Evolutionary conservation across 495 filamentous ascomycete genomes (phyloP), one percentile per base, ranked within the genome.

Genomic region (Cercophora sp.): DNA sequence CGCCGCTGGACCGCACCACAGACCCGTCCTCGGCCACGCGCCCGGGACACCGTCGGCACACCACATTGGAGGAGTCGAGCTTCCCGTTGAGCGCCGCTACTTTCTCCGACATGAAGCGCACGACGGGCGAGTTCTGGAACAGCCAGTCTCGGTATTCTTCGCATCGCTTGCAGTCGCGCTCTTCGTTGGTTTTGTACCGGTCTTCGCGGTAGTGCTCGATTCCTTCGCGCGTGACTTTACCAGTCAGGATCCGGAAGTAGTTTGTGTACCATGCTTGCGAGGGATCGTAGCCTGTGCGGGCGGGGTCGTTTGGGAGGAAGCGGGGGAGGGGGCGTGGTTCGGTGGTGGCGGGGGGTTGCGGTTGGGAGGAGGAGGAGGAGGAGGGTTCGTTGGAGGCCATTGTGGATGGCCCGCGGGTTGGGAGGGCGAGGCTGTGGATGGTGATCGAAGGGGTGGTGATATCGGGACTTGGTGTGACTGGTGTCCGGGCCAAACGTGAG

Each of bases 91-190:
- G 78, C 54, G 85, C 81, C 36, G 69, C 67, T 48, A 96, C 84
- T 59, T 89, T 90, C 54, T 89, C 80, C 34, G 77, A 76, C 69
- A 98, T 69, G 77, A 91, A 98, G 26, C 85, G 85, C 49, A 98
- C 81, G 37, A 86, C 84, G 15, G 93, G 93, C 55, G 87, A 89
- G 73, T 89, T 85, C 55, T 84, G 66, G 53, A 96, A 79, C 11
- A 90, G 76, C 68, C 84, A 96, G 65, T 91, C 85, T 18, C 86
- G 81, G 62, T 87, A 79, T 16, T 81, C 69, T 58, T 96, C 87
- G 70, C 89, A 95, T 25, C 80, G 80, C 61, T 76, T 74, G 75
- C 86, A 91, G 73, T 95, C 87, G 25, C 69, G 66, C 52, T 73
- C 76, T 68, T 89, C 88, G 66, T 85, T 79, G 42, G 77, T 71